These are phyloP conservation scores for Boletus fagicola DNA, from an alignment of 768 basidiomycete genomes.

Conservation along the genomic window DNA sequence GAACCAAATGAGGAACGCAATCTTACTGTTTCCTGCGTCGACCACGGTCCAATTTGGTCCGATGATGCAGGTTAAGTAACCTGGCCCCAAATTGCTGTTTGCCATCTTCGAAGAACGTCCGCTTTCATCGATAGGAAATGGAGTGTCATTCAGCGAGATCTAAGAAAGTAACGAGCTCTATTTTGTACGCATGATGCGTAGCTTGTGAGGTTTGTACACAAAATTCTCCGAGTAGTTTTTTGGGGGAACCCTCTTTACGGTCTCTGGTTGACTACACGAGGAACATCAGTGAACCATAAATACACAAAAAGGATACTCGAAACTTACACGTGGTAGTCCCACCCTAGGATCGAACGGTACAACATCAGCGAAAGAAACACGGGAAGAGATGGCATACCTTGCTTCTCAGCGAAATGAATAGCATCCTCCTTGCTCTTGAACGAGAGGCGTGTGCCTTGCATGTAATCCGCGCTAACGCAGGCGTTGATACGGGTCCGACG, in stretches of 20 bases:
- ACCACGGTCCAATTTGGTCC: background rate
- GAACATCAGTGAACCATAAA: conserved; percentile 1
- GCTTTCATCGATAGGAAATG: background rate
- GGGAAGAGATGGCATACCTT: conserved; percentile 52
- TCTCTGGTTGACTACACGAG: conserved; percentile 50
- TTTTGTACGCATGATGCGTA: conserved; percentile 88
- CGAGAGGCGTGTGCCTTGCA: conserved; percentile 83
- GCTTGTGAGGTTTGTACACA: conserved; percentile 72
- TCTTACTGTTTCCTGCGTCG: background rate
- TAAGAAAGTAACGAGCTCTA: conserved; percentile 44
- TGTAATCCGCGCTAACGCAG: conserved; percentile 78
- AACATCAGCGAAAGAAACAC: conserved; percentile 1
- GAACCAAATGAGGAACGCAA: background rate
- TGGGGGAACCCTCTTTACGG: conserved; percentile 67
- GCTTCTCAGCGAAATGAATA: conserved; percentile 94
- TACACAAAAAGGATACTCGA: conserved; percentile 9
- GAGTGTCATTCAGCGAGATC: conserved; percentile 1
- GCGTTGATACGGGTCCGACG: conserved; percentile 2
- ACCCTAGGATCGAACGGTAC: conserved; percentile 49
- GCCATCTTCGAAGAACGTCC: background rate
- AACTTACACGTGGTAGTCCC: conserved; percentile 89
- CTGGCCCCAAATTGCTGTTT: background rate
- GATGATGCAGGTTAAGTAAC: background rate
- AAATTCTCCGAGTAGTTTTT: conserved; percentile 94
- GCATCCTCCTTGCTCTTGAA: conserved; percentile 91